Percentiles rank a stretch among this genome's conserved stretches.
phyloP scores from a whole-genome alignment of 2,329 filamentous ascomycete species.

The Arthrobotrys entomopaga region DNA sequence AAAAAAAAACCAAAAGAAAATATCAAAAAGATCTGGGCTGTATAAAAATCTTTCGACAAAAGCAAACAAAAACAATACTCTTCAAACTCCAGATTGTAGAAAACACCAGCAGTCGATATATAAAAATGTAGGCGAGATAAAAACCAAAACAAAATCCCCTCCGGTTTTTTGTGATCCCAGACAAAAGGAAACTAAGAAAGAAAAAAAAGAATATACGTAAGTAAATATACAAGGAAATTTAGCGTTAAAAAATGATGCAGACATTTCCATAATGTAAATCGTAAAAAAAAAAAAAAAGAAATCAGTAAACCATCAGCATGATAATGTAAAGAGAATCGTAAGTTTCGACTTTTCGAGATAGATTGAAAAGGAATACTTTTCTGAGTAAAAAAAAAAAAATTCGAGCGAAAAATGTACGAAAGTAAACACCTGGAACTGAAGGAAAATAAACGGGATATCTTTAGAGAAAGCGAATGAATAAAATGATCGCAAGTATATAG shows the following conservation, averaged over 20 bases:
- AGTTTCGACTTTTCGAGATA: slow-evolving; percentile 40
- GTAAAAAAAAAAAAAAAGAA: too few species aligned
- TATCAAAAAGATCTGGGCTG: not conserved
- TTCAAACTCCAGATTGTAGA: slow-evolving; percentile 22
- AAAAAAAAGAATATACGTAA: slow-evolving; percentile 3
- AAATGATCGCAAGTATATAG: slow-evolving; percentile 32
- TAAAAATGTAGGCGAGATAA: not conserved
- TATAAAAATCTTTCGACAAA: not conserved
- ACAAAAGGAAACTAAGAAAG: slow-evolving; percentile 18
- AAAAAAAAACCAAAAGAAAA: not conserved
- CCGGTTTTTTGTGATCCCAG: slow-evolving; percentile 35
- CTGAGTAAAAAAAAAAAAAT: slow-evolving; percentile 13
- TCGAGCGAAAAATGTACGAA: slow-evolving; percentile 9
- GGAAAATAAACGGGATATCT: slow-evolving; percentile 40
- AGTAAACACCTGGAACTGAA: slow-evolving; percentile 43
- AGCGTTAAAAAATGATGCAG: slow-evolving; percentile 8
- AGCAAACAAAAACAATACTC: slow-evolving; percentile 11
- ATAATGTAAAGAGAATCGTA: slow-evolving; percentile 20
- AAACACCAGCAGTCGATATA: slow-evolving; percentile 3
- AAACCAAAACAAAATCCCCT: slow-evolving; percentile 32
- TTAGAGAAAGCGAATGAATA: slow-evolving; percentile 1
- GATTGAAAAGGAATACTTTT: slow-evolving; percentile 39
- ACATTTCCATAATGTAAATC: slow-evolving; percentile 9
- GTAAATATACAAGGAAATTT: slow-evolving; percentile 6
- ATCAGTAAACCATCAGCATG: not conserved